A percentile compares a stretch with the other conserved stretches of the same genome.
Evolutionary conservation across 495 filamentous ascomycete genomes (phyloP).

Genomic region (Penicillium bovifimosum): DNA sequence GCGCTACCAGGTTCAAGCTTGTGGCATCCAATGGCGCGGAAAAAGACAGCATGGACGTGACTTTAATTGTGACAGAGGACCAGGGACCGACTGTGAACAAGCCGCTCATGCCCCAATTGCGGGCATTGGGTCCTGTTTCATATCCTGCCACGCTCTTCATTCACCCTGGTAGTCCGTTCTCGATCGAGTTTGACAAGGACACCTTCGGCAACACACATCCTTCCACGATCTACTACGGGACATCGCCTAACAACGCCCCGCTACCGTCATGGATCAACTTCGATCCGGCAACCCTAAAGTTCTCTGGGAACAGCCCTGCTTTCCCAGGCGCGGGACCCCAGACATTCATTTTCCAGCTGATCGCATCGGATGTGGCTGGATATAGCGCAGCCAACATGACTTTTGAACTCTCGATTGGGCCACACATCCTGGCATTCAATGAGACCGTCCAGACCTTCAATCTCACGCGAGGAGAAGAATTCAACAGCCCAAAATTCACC

Average conservation of each 20-base stretch:
- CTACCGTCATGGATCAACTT: slow-evolving; percentile 85
- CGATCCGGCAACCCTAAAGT: slow-evolving; percentile 56
- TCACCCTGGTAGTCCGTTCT: slow-evolving; percentile 40
- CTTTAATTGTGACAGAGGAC: slow-evolving; percentile 55
- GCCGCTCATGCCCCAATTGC: slow-evolving; percentile 44
- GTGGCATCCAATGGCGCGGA: slow-evolving; percentile 57
- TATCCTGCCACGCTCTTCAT: slow-evolving; percentile 42
- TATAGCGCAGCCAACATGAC: slow-evolving; percentile 61
- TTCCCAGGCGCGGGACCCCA: slow-evolving; percentile 64
- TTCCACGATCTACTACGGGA: slow-evolving; percentile 66
- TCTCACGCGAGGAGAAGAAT: slow-evolving; percentile 47
- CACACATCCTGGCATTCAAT: slow-evolving; percentile 60
- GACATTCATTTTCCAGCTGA: slow-evolving; percentile 63
- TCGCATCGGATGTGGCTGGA: slow-evolving; percentile 75
- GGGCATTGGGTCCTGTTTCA: slow-evolving; percentile 39
- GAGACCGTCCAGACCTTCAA: slow-evolving; percentile 53
- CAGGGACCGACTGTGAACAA: slow-evolving; percentile 45
- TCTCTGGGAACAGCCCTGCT: slow-evolving; percentile 68
- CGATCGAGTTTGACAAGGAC: slow-evolving; percentile 41
- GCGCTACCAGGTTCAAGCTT: slow-evolving; percentile 50
- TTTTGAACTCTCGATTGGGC: slow-evolving; percentile 67
- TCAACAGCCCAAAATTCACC: slow-evolving; percentile 52
- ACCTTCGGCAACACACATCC: slow-evolving; percentile 45
- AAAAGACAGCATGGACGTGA: slow-evolving; percentile 52
- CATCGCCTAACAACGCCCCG: slow-evolving; percentile 70